phyloP scores from a whole-genome alignment of 2,329 filamentous ascomycete species.

The Exophiala alcalophila region DNA sequence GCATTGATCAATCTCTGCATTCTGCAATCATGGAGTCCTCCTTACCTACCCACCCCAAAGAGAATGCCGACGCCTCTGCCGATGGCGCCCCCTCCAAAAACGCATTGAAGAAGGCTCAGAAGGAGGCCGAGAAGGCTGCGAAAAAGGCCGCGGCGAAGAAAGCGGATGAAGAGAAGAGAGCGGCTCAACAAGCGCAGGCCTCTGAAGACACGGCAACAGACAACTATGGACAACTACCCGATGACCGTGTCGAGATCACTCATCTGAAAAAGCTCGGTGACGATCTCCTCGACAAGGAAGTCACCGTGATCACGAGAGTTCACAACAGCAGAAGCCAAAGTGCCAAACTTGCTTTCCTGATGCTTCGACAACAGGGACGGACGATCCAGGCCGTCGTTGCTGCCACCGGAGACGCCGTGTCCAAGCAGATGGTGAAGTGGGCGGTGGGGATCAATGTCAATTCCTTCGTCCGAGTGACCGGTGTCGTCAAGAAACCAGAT shows the following conservation, averaged over 20 bases:
- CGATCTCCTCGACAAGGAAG: slow-evolving; percentile 63
- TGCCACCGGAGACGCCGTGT: slow-evolving; percentile 60
- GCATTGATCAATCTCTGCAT: too few relatives aligned
- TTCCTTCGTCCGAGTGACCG: slow-evolving; percentile 79
- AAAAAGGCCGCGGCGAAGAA: slow-evolving; percentile 59
- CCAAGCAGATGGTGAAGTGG: slow-evolving; percentile 94
- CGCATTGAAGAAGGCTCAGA: slow-evolving; percentile 80
- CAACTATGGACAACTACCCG: slow-evolving; percentile 72
- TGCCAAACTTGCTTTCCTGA: slow-evolving; percentile 87
- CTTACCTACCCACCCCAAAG: slow-evolving; percentile 27
- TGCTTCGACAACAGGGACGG: slow-evolving; percentile 74
- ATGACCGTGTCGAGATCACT: slow-evolving; percentile 54
- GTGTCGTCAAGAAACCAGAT: slow-evolving; percentile 72
- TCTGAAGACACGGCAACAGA: slow-evolving; percentile 62
- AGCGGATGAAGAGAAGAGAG: slow-evolving; percentile 43
- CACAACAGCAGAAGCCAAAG: slow-evolving; percentile 86
- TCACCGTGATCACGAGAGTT: slow-evolving; percentile 76
- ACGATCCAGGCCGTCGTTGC: slow-evolving; percentile 76
- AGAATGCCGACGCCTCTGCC: slow-evolving; percentile 26
- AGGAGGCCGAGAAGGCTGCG: slow-evolving; percentile 82
- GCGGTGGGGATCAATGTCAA: slow-evolving; percentile 70
- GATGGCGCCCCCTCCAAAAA: slow-evolving; percentile 64
- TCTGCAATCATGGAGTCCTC: slow-evolving; percentile 22
- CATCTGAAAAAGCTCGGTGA: slow-evolving; percentile 62
- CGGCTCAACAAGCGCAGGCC: slow-evolving; percentile 26